Percentiles rank a stretch among this genome's conserved stretches.
Conservation (phyloP, 2,329 filamentous ascomycete species). For the Ploettnerulaceae sp. region DNA sequence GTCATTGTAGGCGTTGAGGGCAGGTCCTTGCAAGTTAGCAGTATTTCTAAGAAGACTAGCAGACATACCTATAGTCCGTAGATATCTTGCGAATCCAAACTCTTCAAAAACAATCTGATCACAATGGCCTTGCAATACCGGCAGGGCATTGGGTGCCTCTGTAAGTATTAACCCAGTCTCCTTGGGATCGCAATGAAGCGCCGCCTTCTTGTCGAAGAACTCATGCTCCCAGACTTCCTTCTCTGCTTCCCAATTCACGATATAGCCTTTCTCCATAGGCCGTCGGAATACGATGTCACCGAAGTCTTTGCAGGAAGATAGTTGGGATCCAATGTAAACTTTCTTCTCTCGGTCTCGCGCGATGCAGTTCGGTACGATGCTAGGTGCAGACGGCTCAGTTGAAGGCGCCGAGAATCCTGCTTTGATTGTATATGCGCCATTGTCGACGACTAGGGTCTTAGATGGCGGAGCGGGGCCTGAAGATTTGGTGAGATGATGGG, state of each 20-base stretch:
- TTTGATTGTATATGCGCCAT: constrained; percentile 88
- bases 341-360: constrained; percentile 75
- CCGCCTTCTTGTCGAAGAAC: constrained; percentile 68
- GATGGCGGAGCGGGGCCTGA: constrained; percentile 49
- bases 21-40: constrained; percentile 48
- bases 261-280: constrained; percentile 88
- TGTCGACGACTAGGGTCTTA: constrained; percentile 82
- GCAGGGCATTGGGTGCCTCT: constrained; percentile 79
- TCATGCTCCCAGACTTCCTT: constrained; percentile 93
- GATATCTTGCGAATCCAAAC: constrained; percentile 86
- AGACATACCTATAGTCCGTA: constrained; percentile 61
- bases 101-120: constrained; percentile 98
- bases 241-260: constrained; percentile 95
- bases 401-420: constrained; percentile 60
- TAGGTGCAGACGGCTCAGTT: constrained; percentile 47
- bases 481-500: constrained; percentile 16
- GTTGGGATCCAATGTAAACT: constrained; percentile 73
- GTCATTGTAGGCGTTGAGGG: constrained; percentile 79
- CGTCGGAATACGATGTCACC: constrained; percentile 82
- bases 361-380: constrained; percentile 81
- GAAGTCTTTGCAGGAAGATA: constrained; percentile 78
- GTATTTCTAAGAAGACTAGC: neutral
- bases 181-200: constrained; percentile 64
- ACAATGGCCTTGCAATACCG: constrained; percentile 78
- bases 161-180: constrained; percentile 81